These are phyloP conservation scores for Colletotrichum ledebouriae DNA, from an alignment of 2,329 filamentous ascomycete species.

Conservation along the genomic window DNA sequence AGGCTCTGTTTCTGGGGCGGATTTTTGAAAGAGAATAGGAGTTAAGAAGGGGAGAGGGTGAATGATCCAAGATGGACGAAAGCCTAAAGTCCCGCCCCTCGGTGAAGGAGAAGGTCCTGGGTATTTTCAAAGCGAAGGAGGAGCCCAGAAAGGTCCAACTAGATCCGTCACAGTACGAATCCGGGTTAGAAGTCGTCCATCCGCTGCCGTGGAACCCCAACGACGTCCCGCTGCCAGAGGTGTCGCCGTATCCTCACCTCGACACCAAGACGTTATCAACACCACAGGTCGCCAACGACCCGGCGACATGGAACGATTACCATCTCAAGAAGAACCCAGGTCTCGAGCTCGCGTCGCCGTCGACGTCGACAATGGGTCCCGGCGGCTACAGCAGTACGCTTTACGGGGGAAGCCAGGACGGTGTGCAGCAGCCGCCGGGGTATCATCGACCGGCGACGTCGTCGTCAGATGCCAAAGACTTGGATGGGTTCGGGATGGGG, in stretches of 20 bases:
- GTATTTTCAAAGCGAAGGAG: conserved; percentile 2
- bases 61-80: conserved; percentile 11
- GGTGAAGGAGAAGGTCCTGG: conserved; percentile 14
- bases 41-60: neutral
- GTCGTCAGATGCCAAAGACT: neutral
- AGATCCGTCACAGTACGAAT: conserved; percentile 23
- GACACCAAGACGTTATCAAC: conserved; percentile 27
- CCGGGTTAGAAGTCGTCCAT: conserved; percentile 35
- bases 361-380: conserved; percentile 9
- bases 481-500: conserved; percentile 14
- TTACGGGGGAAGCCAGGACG: conserved; percentile 17
- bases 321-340: conserved; percentile 27
- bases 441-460: conserved; percentile 28
- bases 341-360: conserved; percentile 16
- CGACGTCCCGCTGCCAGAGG: conserved; percentile 29
- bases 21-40: neutral
- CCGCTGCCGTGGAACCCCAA: conserved; percentile 30
- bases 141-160: conserved; percentile 8
- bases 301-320: conserved; percentile 21
- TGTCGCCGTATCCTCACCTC: conserved; percentile 13
- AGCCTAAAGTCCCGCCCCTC: conserved; percentile 18
- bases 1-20: neutral
- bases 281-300: conserved; percentile 30
- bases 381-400: conserved; percentile 19
- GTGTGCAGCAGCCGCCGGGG: conserved; percentile 19